Evolutionary conservation across 2,329 filamentous ascomycete species (phyloP).

Genomic region (Scedosporium boydii): DNA sequence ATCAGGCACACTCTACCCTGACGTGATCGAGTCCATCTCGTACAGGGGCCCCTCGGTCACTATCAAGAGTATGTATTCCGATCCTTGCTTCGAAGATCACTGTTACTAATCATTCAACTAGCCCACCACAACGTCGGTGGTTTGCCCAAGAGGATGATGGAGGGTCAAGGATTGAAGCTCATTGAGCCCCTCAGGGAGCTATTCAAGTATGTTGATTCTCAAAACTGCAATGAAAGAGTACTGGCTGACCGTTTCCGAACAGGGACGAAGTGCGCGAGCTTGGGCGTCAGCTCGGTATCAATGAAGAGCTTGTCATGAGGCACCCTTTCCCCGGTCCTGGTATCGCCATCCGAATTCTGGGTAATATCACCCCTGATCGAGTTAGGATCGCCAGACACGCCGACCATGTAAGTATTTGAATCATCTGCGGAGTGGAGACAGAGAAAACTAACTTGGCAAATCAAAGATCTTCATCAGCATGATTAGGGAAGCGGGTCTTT

Average conservation of each 20-base stretch:
- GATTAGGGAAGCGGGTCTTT: slow-evolving; percentile 64
- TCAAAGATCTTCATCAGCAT: slow-evolving; percentile 60
- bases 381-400: slow-evolving; percentile 72
- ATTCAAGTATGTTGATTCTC: slow-evolving; percentile 66
- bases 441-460: not conserved
- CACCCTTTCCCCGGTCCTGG: slow-evolving; percentile 31
- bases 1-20: slow-evolving; percentile 39
- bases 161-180: slow-evolving; percentile 46
- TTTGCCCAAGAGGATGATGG: slow-evolving; percentile 45
- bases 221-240: not conserved
- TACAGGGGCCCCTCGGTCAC: slow-evolving; percentile 40
- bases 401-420: slow-evolving; percentile 35
- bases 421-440: not conserved
- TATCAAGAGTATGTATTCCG: slow-evolving; percentile 30
- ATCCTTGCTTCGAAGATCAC: not conserved
- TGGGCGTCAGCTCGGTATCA: slow-evolving; percentile 21
- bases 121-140: slow-evolving; percentile 65
- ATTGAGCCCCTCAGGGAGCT: slow-evolving; percentile 73
- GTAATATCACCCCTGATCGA: slow-evolving; percentile 71
- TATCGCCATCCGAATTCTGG: slow-evolving; percentile 71
- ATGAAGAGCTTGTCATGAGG: slow-evolving; percentile 21
- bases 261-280: slow-evolving; percentile 18
- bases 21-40: slow-evolving; percentile 36
- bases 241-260: slow-evolving; percentile 2
- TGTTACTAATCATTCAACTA: not conserved